Evolutionary conservation across 768 basidiomycete genomes (phyloP).

Genomic region (Phallus indusiatus): DNA sequence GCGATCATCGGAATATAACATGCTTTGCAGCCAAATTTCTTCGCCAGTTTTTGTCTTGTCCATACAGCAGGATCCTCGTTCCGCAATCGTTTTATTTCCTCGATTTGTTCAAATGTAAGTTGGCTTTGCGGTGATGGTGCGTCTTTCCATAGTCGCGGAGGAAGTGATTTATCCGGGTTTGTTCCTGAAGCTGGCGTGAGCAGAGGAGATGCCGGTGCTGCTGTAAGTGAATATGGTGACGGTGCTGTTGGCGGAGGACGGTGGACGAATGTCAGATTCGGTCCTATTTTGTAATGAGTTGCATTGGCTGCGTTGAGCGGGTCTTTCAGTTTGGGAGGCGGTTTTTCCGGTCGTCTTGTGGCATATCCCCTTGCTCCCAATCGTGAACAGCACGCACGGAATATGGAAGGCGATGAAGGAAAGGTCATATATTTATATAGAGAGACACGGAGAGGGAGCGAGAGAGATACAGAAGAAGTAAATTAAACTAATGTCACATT

Average conservation of each 20-base stretch:
- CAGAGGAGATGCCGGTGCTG: constrained; percentile 62
- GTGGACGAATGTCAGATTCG: constrained; percentile 62
- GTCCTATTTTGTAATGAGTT: constrained; percentile 21
- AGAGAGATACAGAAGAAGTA: not conserved
- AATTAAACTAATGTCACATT: not conserved
- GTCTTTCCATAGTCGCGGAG: constrained; percentile 17
- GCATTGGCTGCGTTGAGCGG: constrained; percentile 46
- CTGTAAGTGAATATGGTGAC: constrained; percentile 61
- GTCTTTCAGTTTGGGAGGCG: constrained; percentile 50
- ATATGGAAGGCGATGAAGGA: not conserved
- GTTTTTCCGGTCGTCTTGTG: constrained; percentile 18
- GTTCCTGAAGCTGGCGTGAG: constrained; percentile 30
- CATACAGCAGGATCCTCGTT: constrained; percentile 45
- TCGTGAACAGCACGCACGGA: not conserved
- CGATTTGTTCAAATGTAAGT: constrained; percentile 45
- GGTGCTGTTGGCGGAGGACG: constrained; percentile 76
- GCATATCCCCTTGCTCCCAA: not conserved
- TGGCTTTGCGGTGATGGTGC: constrained; percentile 17
- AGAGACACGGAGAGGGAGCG: too few species aligned
- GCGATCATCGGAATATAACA: constrained; percentile 59
- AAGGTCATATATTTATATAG: not conserved
- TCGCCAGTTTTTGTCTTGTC: constrained; percentile 59
- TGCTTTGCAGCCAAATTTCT: constrained; percentile 65
- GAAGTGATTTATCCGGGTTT: constrained; percentile 1
- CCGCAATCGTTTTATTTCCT: constrained; percentile 50